Evolutionary conservation across 805 yeast genomes (phyloP).

Genomic region (Lipomyces japonicus): DNA sequence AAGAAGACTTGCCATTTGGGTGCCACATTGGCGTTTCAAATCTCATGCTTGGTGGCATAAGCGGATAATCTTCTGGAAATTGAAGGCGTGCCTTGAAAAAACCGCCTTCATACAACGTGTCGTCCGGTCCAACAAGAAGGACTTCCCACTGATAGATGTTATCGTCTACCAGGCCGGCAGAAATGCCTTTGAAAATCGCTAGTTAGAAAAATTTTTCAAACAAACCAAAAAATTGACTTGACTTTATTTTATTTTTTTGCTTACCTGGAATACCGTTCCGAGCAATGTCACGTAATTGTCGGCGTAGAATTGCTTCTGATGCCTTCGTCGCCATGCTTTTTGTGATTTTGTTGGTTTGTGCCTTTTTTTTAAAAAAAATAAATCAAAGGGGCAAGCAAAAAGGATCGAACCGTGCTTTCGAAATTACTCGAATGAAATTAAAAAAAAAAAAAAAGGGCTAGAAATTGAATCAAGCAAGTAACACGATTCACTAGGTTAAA

Average conservation of each 20-base stretch:
- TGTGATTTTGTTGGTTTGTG: too few relatives aligned
- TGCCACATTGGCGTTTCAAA: slow-evolving; percentile 73
- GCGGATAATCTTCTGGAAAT: slow-evolving; percentile 66
- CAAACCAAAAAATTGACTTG: neutral
- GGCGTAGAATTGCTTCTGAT: slow-evolving; percentile 24
- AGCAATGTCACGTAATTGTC: slow-evolving; percentile 25
- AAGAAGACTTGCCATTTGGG: slow-evolving; percentile 52
- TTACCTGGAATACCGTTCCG: slow-evolving; percentile 27
- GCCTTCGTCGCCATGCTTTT: slow-evolving; percentile 18
- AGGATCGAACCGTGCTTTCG: too few relatives aligned
- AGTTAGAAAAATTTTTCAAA: too few relatives aligned
- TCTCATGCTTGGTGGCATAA: slow-evolving; percentile 61
- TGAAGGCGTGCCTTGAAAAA: slow-evolving; percentile 61
- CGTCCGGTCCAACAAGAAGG: slow-evolving; percentile 64
- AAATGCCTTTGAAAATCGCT: slow-evolving; percentile 50
- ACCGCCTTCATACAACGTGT: slow-evolving; percentile 69
- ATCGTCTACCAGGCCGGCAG: slow-evolving; percentile 76
- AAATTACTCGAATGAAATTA: too few relatives aligned
- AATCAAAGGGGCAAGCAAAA: too few relatives aligned
- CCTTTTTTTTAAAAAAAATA: too few relatives aligned
- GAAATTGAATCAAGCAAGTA: too few relatives aligned
- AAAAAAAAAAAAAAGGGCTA: too few relatives aligned
- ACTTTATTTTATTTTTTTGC: neutral
- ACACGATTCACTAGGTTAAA: too few relatives aligned
- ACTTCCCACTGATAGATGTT: slow-evolving; percentile 56